phyloP scores from a whole-genome alignment of 2,329 filamentous ascomycete species.

The Aspergillus clavatus region DNA sequence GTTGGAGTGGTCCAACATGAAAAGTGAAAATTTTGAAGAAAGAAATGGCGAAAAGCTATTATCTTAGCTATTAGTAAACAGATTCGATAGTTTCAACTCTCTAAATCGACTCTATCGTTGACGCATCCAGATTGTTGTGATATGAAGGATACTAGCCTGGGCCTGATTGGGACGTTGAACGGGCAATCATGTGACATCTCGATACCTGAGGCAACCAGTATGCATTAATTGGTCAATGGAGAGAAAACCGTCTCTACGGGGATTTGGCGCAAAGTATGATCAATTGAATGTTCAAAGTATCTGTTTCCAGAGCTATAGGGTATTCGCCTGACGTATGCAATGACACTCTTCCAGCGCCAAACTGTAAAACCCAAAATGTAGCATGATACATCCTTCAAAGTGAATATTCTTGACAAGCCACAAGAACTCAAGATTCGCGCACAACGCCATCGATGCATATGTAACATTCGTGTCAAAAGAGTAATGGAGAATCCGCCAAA shows the following conservation, averaged over 20 bases:
- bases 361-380: slow-evolving; percentile 7
- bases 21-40: background rate
- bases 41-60: background rate
- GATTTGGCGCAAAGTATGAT: too few relatives aligned
- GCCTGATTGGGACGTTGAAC: too few relatives aligned
- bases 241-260: too few relatives aligned
- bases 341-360: slow-evolving; percentile 4
- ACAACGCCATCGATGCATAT: slow-evolving; percentile 13
- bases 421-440: slow-evolving; percentile 1
- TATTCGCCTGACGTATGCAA: background rate
- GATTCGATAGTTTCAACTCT: too few relatives aligned
- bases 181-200: slow-evolving; percentile 1
- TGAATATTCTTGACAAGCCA: background rate
- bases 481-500: slow-evolving; percentile 2
- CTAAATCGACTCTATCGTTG: too few relatives aligned
- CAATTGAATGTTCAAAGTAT: background rate
- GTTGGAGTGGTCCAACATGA: background rate
- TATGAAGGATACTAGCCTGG: too few relatives aligned
- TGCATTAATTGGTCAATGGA: too few relatives aligned
- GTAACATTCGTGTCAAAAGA: slow-evolving; percentile 3
- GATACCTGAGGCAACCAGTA: background rate
- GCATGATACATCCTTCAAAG: slow-evolving; percentile 1
- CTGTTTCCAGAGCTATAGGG: background rate
- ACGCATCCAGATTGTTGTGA: too few relatives aligned
- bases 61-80: background rate